Conservation (phyloP, 306 rosid genomes). For the Arachis stenosperma region DNA sequence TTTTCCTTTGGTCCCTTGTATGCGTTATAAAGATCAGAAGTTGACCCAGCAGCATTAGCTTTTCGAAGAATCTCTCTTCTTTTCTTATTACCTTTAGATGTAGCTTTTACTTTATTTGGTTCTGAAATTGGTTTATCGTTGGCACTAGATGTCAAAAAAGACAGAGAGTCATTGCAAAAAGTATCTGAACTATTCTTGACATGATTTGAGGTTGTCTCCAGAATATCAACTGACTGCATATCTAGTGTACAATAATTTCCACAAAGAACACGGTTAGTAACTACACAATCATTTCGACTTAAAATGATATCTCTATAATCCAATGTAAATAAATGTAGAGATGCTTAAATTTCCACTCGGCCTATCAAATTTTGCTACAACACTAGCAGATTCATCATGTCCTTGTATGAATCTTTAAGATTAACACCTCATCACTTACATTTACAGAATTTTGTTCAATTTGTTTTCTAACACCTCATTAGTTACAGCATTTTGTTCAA, state of each 20-base stretch:
- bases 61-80: constrained; percentile 56
- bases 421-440: constrained; percentile 18
- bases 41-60: constrained; percentile 94
- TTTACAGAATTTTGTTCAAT: too few relatives aligned
- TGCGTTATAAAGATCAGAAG: constrained; percentile 88
- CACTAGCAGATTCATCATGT: constrained; percentile 46
- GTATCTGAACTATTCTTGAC: constrained; percentile 51
- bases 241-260: constrained; percentile 40
- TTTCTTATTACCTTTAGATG: constrained; percentile 59
- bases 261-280: constrained; percentile 39
- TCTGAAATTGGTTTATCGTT: constrained; percentile 61
- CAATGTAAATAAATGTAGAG: constrained; percentile 30
- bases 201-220: constrained; percentile 43
- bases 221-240: constrained; percentile 45
- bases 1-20: constrained; percentile 85
- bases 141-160: constrained; percentile 42
- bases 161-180: constrained; percentile 37
- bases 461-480: constrained; percentile 10
- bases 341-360: constrained; percentile 28
- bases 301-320: constrained; percentile 40
- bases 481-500: too few relatives aligned
- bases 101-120: constrained; percentile 52
- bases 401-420: constrained; percentile 36
- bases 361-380: constrained; percentile 42
- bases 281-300: constrained; percentile 41